Conservation (phyloP, 2,329 filamentous ascomycete species). For the Cytospora piceicola region DNA sequence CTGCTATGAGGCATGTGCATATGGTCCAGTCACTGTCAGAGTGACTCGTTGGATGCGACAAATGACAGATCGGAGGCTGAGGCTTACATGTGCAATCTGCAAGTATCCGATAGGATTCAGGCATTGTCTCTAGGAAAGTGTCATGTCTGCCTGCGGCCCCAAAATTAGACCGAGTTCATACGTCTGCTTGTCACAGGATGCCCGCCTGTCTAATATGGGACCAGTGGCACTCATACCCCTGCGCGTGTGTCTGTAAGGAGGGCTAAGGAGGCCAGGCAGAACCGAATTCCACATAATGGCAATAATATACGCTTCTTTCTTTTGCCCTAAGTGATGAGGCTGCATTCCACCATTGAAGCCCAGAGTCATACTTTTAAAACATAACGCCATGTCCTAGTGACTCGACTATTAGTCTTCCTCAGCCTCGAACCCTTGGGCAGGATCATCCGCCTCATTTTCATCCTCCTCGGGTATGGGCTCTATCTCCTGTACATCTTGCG, state of each 20-base stretch:
- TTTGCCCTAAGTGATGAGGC: not conserved
- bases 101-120: conserved; percentile 1
- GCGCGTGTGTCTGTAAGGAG: not conserved
- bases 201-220: not conserved
- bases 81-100: not conserved
- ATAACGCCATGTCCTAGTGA: not conserved
- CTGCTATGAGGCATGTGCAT: not conserved
- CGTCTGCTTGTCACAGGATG: not conserved
- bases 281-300: not conserved
- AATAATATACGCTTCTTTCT: not conserved
- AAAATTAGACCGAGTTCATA: conserved; percentile 11
- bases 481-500: conserved; percentile 31
- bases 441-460: conserved; percentile 35
- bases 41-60: conserved; percentile 1
- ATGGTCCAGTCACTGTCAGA: not conserved
- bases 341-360: not conserved
- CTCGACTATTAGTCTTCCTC: conserved; percentile 35
- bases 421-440: conserved; percentile 38
- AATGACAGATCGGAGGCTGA: not conserved
- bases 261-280: not conserved
- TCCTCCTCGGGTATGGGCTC: conserved; percentile 40
- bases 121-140: not conserved
- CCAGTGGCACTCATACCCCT: not conserved
- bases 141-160: conserved; percentile 4
- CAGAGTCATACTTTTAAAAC: not conserved